Percentiles rank a stretch among this genome's conserved stretches.
phyloP scores from a whole-genome alignment of 345 rosid species.

The Kernera saxatilis region DNA sequence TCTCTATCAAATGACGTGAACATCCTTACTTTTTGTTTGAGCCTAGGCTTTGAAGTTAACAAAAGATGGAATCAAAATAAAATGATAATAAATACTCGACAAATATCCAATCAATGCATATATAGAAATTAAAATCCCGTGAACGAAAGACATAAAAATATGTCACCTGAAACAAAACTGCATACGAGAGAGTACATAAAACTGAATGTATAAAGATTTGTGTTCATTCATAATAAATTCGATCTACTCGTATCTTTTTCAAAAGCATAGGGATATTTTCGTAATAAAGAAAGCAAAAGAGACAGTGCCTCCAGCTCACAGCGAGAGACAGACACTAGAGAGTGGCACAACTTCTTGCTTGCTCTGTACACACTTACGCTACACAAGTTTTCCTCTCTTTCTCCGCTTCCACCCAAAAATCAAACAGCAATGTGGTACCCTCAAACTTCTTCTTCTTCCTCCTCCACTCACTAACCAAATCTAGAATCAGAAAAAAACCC shows the following conservation, averaged over 20 bases:
- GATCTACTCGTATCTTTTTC: background rate
- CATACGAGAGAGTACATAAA: background rate
- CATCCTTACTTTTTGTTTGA: background rate
- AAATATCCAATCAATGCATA: background rate
- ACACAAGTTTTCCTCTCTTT: slow-evolving; percentile 10
- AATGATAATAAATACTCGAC: background rate
- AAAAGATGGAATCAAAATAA: background rate
- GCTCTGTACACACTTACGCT: slow-evolving; percentile 14
- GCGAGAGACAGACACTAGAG: slow-evolving; percentile 13
- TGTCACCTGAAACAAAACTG: slow-evolving; percentile 26
- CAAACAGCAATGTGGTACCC: slow-evolving; percentile 23
- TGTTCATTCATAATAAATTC: background rate
- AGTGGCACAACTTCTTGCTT: slow-evolving; percentile 18
- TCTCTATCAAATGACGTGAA: slow-evolving; percentile 10
- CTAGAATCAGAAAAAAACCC: background rate
- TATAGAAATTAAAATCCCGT: slow-evolving; percentile 1
- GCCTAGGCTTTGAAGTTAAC: background rate
- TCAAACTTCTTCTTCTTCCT: slow-evolving; percentile 16
- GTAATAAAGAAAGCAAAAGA: slow-evolving; percentile 1
- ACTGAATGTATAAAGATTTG: background rate
- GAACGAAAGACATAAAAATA: background rate
- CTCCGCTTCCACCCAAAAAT: slow-evolving; percentile 14
- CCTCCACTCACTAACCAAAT: slow-evolving; percentile 18
- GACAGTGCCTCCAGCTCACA: slow-evolving; percentile 35
- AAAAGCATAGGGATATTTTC: background rate